These are phyloP conservation scores for Phoma sp. DNA, from an alignment of 2,329 filamentous ascomycete genomes.

Conservation along the genomic window DNA sequence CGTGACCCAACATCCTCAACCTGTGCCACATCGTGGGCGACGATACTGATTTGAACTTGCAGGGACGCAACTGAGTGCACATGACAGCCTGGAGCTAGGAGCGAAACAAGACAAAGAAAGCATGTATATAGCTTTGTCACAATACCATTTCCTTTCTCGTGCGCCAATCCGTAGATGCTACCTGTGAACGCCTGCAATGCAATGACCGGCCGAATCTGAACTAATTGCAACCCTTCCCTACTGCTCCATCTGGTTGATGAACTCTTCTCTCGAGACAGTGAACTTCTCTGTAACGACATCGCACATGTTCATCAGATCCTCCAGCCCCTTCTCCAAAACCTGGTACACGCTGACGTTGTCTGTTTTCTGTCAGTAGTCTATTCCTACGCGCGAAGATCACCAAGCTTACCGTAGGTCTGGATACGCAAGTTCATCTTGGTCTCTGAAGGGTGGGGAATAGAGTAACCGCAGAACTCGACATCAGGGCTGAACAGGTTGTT, in stretches of 20 bases:
- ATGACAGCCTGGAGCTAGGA: conserved; percentile 9
- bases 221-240: conserved; percentile 6
- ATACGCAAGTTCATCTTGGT: conserved; percentile 96
- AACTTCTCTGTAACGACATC: conserved; percentile 95
- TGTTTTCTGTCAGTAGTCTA: conserved; percentile 44
- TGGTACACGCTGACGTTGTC: conserved; percentile 81
- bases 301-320: conserved; percentile 88
- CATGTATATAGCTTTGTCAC: conserved; percentile 43
- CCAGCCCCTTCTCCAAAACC: conserved; percentile 87
- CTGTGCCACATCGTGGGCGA: neutral
- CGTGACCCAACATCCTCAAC: conserved; percentile 31
- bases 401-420: conserved; percentile 81
- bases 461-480: conserved; percentile 98
- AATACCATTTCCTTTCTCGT: conserved; percentile 46
- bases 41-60: conserved; percentile 15
- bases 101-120: conserved; percentile 24
- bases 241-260: conserved; percentile 50
- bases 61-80: conserved; percentile 48
- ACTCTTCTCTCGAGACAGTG: conserved; percentile 68
- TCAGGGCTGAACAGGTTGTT: conserved; percentile 68
- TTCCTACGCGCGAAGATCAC: no score
- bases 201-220: conserved; percentile 6
- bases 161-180: conserved; percentile 30
- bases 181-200: conserved; percentile 44
- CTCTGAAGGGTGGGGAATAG: conserved; percentile 96